These are phyloP conservation scores for Malassezia cuniculi DNA, from an alignment of 1,284 basidiomycete species.

Conservation along the genomic window DNA sequence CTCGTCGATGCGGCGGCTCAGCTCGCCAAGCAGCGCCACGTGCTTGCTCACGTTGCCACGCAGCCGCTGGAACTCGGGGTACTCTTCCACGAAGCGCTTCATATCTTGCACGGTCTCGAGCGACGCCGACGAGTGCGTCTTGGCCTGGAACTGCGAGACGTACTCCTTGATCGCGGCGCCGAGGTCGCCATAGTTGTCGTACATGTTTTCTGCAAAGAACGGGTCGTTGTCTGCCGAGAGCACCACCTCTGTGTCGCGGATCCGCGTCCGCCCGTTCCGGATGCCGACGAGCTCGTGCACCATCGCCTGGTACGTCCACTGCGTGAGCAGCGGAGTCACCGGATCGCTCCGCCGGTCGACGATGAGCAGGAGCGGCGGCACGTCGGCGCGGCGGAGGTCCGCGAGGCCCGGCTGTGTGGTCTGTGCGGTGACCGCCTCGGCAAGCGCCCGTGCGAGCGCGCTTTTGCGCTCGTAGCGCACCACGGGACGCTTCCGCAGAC, in stretches of 20 bases:
- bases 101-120: conserved; percentile 86
- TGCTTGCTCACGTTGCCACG: conserved; percentile 98
- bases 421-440: conserved; percentile 56
- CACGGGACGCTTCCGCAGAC: conserved; percentile 85
- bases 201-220: conserved; percentile 82
- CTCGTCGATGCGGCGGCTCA: conserved; percentile 74
- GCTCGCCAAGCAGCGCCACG: conserved; percentile 86
- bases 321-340: conserved; percentile 88
- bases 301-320: conserved; percentile 99
- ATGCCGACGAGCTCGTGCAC: conserved; percentile 92
- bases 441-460: conserved; percentile 75
- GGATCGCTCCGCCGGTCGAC: conserved; percentile 88
- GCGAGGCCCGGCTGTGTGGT: conserved; percentile 45
- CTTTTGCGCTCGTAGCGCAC: conserved; percentile 93
- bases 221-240: conserved; percentile 80
- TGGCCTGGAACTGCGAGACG: conserved; percentile 80
- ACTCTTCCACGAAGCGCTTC: conserved; percentile 77
- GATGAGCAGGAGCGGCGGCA: conserved; percentile 50
- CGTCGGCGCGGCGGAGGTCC: conserved; percentile 50
- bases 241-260: conserved; percentile 61
- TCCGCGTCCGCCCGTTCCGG: conserved; percentile 62
- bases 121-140: conserved; percentile 59
- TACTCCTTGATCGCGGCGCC: conserved; percentile 84
- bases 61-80: conserved; percentile 89
- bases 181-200: conserved; percentile 92